phyloP scores from a whole-genome alignment of 2,329 filamentous ascomycete species.

The Aphanoascus verrucosus region DNA sequence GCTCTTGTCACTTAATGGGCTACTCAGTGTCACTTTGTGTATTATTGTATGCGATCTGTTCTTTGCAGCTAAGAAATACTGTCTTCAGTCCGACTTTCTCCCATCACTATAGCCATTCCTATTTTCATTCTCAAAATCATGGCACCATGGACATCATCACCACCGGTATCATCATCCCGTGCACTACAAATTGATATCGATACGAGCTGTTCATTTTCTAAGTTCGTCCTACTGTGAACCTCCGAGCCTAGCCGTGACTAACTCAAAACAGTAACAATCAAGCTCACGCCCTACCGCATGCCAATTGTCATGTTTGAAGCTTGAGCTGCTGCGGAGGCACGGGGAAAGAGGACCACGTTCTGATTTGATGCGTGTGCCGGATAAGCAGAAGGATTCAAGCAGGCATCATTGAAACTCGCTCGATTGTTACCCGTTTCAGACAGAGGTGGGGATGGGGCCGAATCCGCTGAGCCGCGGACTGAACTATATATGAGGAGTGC shows the following conservation, averaged over 20 bases:
- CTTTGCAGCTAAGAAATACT: not conserved
- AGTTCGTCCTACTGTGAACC: not conserved
- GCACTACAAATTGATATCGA: too few relatives aligned
- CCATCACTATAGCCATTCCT: not conserved
- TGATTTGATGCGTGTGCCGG: not conserved
- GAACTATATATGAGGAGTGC: too few relatives aligned
- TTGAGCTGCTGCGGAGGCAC: not conserved
- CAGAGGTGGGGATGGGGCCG: too few relatives aligned
- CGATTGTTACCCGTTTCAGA: too few relatives aligned
- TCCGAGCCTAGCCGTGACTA: constrained; percentile 1
- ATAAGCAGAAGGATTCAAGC: not conserved
- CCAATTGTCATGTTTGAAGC: not conserved
- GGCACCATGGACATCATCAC: not conserved
- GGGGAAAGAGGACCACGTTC: not conserved
- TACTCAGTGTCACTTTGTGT: not conserved
- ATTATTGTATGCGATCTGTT: constrained; percentile 7
- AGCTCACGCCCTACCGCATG: not conserved
- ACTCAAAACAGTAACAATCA: not conserved
- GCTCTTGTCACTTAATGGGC: not conserved
- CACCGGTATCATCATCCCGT: not conserved
- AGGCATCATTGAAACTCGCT: too few relatives aligned
- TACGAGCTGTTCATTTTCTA: too few relatives aligned
- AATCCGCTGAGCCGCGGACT: too few relatives aligned
- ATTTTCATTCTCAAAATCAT: not conserved
- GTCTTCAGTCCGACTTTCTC: not conserved